Evolutionary conservation across 768 basidiomycete species (phyloP).

Genomic region (Tephrocybe sp.): DNA sequence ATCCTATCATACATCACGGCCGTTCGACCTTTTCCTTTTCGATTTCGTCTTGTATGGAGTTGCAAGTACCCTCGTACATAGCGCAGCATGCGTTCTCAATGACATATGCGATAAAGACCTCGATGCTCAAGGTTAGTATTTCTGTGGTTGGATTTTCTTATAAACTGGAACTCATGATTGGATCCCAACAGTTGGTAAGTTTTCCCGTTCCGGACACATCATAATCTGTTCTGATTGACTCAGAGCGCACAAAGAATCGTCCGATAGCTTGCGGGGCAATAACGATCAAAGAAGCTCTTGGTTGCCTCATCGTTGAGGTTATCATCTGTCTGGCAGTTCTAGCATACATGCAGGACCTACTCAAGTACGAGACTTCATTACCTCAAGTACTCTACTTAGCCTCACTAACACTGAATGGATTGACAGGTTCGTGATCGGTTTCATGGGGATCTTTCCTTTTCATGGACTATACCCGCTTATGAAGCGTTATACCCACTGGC

Average conservation of each 20-base stretch:
- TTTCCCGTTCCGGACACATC: too few relatives aligned
- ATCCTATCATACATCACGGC: neutral
- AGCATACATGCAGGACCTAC: neutral
- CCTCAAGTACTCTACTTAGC: neutral
- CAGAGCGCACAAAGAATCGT: conserved; percentile 33
- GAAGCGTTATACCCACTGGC: conserved; percentile 43
- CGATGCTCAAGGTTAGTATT: conserved; percentile 6
- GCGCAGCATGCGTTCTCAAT: conserved; percentile 10
- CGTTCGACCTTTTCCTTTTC: neutral
- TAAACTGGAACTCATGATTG: too few relatives aligned
- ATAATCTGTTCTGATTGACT: neutral
- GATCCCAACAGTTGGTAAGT: too few relatives aligned
- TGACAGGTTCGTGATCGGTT: conserved; percentile 20
- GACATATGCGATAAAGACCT: conserved; percentile 8
- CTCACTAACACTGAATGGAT: neutral
- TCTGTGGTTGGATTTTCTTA: neutral
- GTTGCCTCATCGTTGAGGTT: conserved; percentile 18
- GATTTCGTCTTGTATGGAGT: conserved; percentile 2
- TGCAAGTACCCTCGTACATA: conserved; percentile 10
- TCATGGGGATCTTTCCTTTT: conserved; percentile 22
- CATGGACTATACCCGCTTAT: conserved; percentile 37
- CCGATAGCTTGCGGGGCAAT: conserved; percentile 29
- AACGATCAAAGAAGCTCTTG: conserved; percentile 22
- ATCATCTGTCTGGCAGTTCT: neutral
- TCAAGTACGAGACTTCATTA: conserved; percentile 1